These are phyloP conservation scores for Hyphopichia buzzinii DNA, from an alignment of 1,139 yeast genomes.

Conservation along the genomic window DNA sequence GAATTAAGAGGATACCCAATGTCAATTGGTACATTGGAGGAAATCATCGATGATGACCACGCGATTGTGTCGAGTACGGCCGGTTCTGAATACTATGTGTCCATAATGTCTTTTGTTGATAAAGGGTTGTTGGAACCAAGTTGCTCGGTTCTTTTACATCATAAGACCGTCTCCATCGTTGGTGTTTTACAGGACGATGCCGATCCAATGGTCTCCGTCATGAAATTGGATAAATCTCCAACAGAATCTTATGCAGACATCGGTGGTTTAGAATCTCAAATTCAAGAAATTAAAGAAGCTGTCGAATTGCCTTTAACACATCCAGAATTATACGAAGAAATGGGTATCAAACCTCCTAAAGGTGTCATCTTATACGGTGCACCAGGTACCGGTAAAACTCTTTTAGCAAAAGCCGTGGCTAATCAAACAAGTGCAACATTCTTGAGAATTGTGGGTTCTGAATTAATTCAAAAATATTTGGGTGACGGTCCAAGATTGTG, in stretches of 20 bases:
- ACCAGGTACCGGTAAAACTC: slow-evolving; percentile 98
- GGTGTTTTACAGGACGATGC: slow-evolving; percentile 97
- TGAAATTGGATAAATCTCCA: slow-evolving; percentile 97
- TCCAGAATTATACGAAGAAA: slow-evolving; percentile 96
- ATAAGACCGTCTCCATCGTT: slow-evolving; percentile 89
- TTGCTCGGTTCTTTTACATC: slow-evolving; percentile 94
- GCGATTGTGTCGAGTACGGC: slow-evolving; percentile 96
- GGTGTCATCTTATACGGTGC: slow-evolving; percentile 98
- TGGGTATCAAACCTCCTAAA: slow-evolving; percentile 99
- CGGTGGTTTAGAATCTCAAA: slow-evolving; percentile 95
- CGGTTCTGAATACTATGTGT: slow-evolving; percentile 96
- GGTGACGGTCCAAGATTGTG: slow-evolving; percentile 98
- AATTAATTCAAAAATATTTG: slow-evolving; percentile 90
- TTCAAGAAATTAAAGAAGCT: slow-evolving; percentile 97
- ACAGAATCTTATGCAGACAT: slow-evolving; percentile 96
- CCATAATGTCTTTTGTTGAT: slow-evolving; percentile 95
- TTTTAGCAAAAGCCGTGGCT: slow-evolving; percentile 97
- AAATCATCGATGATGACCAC: slow-evolving; percentile 96
- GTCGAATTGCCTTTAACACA: slow-evolving; percentile 97
- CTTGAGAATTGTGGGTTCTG: slow-evolving; percentile 94
- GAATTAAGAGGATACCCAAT: slow-evolving; percentile 96
- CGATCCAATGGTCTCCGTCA: slow-evolving; percentile 96
- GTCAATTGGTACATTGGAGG: slow-evolving; percentile 96
- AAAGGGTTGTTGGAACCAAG: slow-evolving; percentile 96
- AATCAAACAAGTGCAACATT: slow-evolving; percentile 97